Evolutionary conservation across 2,329 filamentous ascomycete species (phyloP).

Genomic region (Neophaeococcomyces aloes): DNA sequence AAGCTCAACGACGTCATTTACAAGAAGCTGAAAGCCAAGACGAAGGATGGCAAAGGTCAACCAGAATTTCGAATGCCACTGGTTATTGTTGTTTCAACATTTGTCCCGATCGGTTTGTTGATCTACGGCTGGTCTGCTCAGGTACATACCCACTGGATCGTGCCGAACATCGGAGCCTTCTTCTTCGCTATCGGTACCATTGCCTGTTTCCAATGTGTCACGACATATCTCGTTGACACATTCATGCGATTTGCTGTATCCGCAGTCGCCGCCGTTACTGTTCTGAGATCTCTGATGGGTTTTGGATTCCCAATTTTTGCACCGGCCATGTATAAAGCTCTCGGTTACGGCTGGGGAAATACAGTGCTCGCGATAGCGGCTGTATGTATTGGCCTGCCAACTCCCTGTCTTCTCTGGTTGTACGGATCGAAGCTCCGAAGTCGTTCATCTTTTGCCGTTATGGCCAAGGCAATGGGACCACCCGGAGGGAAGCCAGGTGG

Average conservation of each 20-base stretch:
- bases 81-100: conserved; percentile 40
- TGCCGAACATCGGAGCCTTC: conserved; percentile 37
- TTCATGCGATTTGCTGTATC: conserved; percentile 40
- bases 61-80: conserved; percentile 49
- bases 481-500: conserved; percentile 10
- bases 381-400: conserved; percentile 31
- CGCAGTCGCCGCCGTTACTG: conserved; percentile 39
- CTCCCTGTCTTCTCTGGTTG: conserved; percentile 37
- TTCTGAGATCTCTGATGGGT: conserved; percentile 37
- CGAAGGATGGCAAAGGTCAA: conserved; percentile 18
- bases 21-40: conserved; percentile 23
- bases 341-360: conserved; percentile 33
- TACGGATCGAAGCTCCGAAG: conserved; percentile 34
- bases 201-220: conserved; percentile 23
- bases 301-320: conserved; percentile 44
- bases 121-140: conserved; percentile 43
- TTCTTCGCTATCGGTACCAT: conserved; percentile 33
- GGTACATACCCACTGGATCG: conserved; percentile 34
- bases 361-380: conserved; percentile 37
- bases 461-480: background rate
- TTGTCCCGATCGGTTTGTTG: conserved; percentile 39
- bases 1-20: conserved; percentile 36
- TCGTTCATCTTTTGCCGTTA: conserved; percentile 21
- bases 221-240: conserved; percentile 29
- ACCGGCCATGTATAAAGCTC: conserved; percentile 29